Conservation (phyloP, 495 filamentous ascomycete species). For the Lasiosphaeria hispida region DNA sequence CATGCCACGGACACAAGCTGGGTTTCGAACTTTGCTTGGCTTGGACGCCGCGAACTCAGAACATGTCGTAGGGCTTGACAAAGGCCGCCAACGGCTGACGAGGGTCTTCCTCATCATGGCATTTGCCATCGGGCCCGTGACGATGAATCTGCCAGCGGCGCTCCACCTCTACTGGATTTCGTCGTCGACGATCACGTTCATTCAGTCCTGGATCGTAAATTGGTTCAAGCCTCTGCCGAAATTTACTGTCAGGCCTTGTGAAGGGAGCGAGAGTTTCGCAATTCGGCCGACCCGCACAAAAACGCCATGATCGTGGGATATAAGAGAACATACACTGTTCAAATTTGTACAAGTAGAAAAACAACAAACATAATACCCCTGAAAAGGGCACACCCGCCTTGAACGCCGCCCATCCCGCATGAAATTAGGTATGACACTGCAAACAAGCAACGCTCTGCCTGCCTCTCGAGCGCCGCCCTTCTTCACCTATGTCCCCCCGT, state of each 20-base stretch:
- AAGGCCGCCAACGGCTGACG: conserved; percentile 24
- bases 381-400: conserved; percentile 12
- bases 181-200: conserved; percentile 28
- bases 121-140: conserved; percentile 45
- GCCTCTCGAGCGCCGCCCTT: neutral
- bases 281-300: conserved; percentile 25
- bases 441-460: conserved; percentile 1
- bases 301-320: neutral
- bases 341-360: conserved; percentile 7
- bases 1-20: conserved; percentile 22
- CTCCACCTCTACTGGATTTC: conserved; percentile 73
- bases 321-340: neutral
- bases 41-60: neutral
- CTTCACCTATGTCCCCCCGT: neutral
- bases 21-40: conserved; percentile 18
- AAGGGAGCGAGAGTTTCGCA: conserved; percentile 15
- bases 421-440: neutral
- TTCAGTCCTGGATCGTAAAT: conserved; percentile 11
- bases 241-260: conserved; percentile 11
- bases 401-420: conserved; percentile 13
- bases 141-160: conserved; percentile 56
- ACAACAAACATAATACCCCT: conserved; percentile 11
- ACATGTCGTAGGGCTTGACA: neutral
- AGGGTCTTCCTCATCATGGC: conserved; percentile 38
- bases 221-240: conserved; percentile 28